Evolutionary conservation across 345 rosid genomes (phyloP).

Genomic region (Pseudoturritis turrita): DNA sequence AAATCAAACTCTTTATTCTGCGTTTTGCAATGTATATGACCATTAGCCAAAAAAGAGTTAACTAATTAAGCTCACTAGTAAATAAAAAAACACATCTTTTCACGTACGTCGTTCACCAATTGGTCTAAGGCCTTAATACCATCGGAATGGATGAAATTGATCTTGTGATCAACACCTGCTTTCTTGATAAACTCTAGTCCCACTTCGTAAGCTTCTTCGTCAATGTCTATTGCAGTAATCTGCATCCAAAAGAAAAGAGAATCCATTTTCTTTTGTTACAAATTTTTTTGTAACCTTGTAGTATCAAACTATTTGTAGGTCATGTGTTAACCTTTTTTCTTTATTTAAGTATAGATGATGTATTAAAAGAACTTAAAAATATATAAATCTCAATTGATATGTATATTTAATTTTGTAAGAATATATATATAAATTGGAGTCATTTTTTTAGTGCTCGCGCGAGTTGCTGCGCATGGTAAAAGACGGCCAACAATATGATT

Average conservation of each 20-base stretch:
- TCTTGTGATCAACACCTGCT: slow-evolving; percentile 48
- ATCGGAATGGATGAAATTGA: slow-evolving; percentile 41
- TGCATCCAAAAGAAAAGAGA: neutral
- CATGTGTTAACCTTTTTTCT: neutral
- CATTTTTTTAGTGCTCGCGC: too few species aligned
- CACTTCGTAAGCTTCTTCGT: slow-evolving; percentile 37
- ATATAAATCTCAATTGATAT: too few species aligned
- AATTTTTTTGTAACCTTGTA: too few species aligned
- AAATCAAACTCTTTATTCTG: slow-evolving; percentile 38
- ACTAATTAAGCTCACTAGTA: too few species aligned
- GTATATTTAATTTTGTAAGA: too few species aligned
- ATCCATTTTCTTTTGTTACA: too few species aligned
- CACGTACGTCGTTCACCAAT: slow-evolving; percentile 4
- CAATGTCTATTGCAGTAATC: slow-evolving; percentile 44
- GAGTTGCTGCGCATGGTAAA: neutral
- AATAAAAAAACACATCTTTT: neutral
- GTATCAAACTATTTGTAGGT: neutral
- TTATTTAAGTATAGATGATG: neutral
- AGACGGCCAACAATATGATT: neutral
- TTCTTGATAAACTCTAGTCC: slow-evolving; percentile 41
- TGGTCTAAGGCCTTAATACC: slow-evolving; percentile 26
- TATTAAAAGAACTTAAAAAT: too few species aligned
- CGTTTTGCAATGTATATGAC: too few species aligned
- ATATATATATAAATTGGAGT: too few species aligned
- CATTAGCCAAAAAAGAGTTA: neutral